These are phyloP conservation scores for Coemansia umbellata DNA, from an alignment of 192 early-diverging fungal species.

Conservation along the genomic window DNA sequence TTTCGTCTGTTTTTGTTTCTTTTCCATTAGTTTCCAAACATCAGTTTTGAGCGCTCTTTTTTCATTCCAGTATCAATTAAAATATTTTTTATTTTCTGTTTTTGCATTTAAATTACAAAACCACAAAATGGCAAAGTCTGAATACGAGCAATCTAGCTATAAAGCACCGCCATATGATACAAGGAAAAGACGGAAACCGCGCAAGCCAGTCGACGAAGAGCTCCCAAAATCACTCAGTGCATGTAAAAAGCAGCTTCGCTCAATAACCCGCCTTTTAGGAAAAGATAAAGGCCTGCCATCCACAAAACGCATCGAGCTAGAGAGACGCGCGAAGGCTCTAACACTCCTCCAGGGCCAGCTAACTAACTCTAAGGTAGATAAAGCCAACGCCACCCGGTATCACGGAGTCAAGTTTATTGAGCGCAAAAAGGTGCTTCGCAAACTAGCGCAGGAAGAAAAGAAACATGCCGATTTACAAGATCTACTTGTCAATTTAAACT, in stretches of 20 bases:
- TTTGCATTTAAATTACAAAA: no score
- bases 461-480: background rate
- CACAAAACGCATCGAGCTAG: slow-evolving; percentile 22
- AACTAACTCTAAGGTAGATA: slow-evolving; percentile 10
- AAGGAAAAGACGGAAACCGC: background rate
- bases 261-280: slow-evolving; percentile 16
- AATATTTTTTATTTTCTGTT: background rate
- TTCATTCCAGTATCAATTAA: background rate
- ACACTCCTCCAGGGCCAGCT: slow-evolving; percentile 14
- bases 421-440: slow-evolving; percentile 41
- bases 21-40: no score
- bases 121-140: slow-evolving; percentile 9
- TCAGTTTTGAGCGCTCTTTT: background rate
- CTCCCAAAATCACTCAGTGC: slow-evolving; percentile 23
- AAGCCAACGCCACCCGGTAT: slow-evolving; percentile 33
- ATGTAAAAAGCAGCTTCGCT: slow-evolving; percentile 38
- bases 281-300: slow-evolving; percentile 14
- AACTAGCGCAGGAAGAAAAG: slow-evolving; percentile 18
- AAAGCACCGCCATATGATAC: background rate
- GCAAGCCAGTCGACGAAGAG: background rate
- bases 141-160: no score
- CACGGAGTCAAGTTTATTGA: slow-evolving; percentile 42
- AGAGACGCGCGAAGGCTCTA: slow-evolving; percentile 31
- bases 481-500: slow-evolving; percentile 31
- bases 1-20: background rate